Evolutionary conservation across 192 early-diverging fungal species (phyloP).

Genomic region (Dispira simplex): DNA sequence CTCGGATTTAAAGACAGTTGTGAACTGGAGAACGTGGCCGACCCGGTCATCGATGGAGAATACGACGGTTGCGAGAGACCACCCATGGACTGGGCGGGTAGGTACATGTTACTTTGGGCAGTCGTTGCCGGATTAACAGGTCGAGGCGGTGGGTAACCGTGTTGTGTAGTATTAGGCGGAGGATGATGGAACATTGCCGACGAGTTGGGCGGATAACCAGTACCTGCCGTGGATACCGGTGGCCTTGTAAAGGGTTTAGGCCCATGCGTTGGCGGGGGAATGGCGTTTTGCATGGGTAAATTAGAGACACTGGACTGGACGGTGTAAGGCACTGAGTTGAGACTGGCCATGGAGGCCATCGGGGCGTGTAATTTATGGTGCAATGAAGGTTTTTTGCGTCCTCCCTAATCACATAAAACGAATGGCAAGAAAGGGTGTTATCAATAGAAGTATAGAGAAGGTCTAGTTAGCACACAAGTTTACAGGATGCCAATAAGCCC

Average conservation of each 20-base stretch:
- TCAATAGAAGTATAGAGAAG: background rate
- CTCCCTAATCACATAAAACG: background rate
- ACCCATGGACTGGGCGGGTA: no score
- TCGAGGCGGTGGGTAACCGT: background rate
- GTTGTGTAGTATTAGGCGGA: background rate
- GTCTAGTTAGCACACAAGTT: background rate
- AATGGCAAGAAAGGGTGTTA: background rate
- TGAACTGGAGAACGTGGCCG: no score
- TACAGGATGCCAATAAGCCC: background rate
- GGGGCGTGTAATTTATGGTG: background rate
- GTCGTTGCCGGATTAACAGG: background rate
- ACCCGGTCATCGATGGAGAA: no score
- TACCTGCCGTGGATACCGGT: background rate
- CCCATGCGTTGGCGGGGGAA: background rate
- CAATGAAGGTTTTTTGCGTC: slow-evolving; percentile 8
- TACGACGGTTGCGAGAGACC: no score
- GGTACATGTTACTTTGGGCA: no score
- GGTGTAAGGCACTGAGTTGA: background rate
- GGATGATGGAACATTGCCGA: background rate
- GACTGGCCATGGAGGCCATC: slow-evolving; percentile 6
- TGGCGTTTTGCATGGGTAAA: background rate
- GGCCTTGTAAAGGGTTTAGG: background rate
- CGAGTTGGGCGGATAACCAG: background rate
- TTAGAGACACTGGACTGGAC: background rate
- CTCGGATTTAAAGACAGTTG: no score